Evolutionary conservation across 78 protist species (phyloP), one percentile per base, ranked within the genome.

Genomic region (Dictyostelium firmibasis): DNA sequence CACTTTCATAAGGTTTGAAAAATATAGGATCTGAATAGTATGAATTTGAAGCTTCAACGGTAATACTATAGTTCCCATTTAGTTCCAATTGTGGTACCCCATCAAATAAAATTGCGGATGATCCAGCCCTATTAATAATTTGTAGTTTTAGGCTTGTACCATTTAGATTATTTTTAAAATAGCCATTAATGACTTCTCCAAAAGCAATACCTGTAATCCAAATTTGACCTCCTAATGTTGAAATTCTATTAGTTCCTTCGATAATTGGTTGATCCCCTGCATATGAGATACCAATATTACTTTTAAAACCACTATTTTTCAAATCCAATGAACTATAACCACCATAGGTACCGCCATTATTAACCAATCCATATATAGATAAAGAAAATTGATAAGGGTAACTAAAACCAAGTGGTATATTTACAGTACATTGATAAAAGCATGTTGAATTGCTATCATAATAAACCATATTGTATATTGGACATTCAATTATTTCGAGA

Each of bases 321-420:
- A 72, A 72, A 18, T 13, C 79, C 1, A 4, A 7, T 5, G 35
- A 13, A 16, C 79, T 64, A 20, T 35, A 33, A 33, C 79, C 77
- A 36, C 81, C 81, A 29, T 41, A 38, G 57, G 35, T 53, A 4
- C 83, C 50, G 36, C 47, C 50, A 35, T 85, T 72, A 85, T 85
- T 81, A 27, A 74, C 20, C 2, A 70, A 43, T 18, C 84, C 84
- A 74, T 74, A 50, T 11, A 85, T 53, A 31, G 77, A 29, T 16
- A 74, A 0, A 2, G 75, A 20, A 13, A 75, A 3, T 14, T 31
- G 35, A 41, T 53, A 29, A 35, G 70, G 81, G 35, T 44, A 72
- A 20, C 92, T 84, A 75, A 85, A 85, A 20, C 92, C 92, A 20
- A 38, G 77, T 43, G 92, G 92, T 3, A 85, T 0, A 4, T 13